phyloP scores from a whole-genome alignment of 1,284 basidiomycete species.

The Schizophyllum amplum region DNA sequence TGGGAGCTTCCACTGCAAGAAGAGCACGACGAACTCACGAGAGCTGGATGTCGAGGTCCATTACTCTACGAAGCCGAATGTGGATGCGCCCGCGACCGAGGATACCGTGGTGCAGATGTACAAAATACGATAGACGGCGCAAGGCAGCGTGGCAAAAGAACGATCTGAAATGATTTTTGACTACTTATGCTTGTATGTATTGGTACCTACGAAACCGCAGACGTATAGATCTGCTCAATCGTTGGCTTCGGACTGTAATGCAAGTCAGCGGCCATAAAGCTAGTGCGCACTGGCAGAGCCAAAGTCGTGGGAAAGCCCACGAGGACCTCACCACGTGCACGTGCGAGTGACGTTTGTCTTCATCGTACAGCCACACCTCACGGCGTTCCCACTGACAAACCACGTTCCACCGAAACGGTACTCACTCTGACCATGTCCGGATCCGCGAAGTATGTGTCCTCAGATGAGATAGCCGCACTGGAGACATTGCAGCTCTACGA shows the following conservation, averaged over 20 bases:
- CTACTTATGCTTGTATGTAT: background rate
- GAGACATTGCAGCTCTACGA: background rate
- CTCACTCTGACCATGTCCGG: background rate
- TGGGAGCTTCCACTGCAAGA: slow-evolving; percentile 79
- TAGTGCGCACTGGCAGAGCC: no score
- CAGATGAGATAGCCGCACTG: background rate
- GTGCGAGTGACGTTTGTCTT: no score
- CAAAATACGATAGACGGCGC: slow-evolving; percentile 54
- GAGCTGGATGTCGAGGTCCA: slow-evolving; percentile 93
- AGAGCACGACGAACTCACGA: slow-evolving; percentile 76
- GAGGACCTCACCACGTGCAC: no score
- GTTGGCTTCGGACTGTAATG: no score
- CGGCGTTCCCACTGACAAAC: background rate
- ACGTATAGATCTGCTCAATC: no score
- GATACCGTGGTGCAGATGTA: slow-evolving; percentile 62
- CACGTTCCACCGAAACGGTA: background rate
- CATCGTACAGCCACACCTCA: background rate
- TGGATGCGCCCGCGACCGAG: slow-evolving; percentile 22
- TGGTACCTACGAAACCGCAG: background rate
- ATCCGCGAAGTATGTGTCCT: slow-evolving; percentile 19
- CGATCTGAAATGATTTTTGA: background rate
- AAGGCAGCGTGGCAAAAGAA: no score
- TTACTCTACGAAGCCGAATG: slow-evolving; percentile 48
- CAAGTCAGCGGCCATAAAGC: no score
- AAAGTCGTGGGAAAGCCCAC: no score